phyloP scores from a whole-genome alignment of 164 flowering plant species.

The Chloranthus sessilifolius region DNA sequence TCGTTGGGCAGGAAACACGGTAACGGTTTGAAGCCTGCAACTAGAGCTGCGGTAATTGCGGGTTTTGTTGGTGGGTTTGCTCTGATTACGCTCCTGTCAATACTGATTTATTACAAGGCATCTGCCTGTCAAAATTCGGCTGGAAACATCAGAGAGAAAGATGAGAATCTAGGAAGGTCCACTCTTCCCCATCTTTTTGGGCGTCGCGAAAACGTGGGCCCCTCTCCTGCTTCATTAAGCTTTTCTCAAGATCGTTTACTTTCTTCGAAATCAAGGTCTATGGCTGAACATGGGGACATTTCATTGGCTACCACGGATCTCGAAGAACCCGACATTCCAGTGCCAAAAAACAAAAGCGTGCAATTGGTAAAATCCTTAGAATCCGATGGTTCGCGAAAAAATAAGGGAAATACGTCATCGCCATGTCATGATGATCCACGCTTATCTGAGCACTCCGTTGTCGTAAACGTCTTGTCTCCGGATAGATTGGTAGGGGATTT shows the following conservation, averaged over 20 bases:
- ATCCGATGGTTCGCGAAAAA: not conserved
- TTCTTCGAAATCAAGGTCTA: constrained; percentile 23
- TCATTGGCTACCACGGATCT: constrained; percentile 16
- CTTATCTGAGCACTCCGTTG: constrained; percentile 22
- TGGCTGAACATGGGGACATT: constrained; percentile 21
- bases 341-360: constrained; percentile 13
- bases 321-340: constrained; percentile 16
- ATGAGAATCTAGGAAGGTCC: constrained; percentile 17
- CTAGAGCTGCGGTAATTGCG: constrained; percentile 39
- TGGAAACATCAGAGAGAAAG: constrained; percentile 21
- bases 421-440: constrained; percentile 24
- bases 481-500: constrained; percentile 65
- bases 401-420: constrained; percentile 34
- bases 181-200: constrained; percentile 18
- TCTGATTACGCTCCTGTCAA: constrained; percentile 24
- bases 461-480: constrained; percentile 44
- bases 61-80: constrained; percentile 34
- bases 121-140: constrained; percentile 6
- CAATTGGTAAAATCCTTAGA: not conserved
- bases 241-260: constrained; percentile 24
- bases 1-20: constrained; percentile 17
- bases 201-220: constrained; percentile 15
- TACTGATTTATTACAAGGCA: constrained; percentile 31
- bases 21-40: constrained; percentile 26
- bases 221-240: constrained; percentile 20